These are phyloP conservation scores for Debaryomyces prosopidis DNA, from an alignment of 805 yeast species.

Conservation along the genomic window DNA sequence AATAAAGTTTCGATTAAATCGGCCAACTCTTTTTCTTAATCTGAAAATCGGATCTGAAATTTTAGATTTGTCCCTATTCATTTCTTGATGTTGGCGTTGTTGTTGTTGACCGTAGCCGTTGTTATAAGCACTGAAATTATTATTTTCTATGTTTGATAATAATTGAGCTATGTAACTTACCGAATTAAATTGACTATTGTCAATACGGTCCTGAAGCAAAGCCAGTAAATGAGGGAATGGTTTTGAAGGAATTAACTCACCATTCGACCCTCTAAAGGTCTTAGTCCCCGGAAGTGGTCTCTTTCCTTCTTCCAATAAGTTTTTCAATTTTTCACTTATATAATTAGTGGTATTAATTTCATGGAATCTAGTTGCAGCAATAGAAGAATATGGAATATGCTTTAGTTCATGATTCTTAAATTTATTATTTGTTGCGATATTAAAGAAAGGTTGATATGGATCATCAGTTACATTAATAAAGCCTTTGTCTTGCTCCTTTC, in stretches of 20 bases:
- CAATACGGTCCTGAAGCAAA: conserved; percentile 28
- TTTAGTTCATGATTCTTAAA: conserved; percentile 47
- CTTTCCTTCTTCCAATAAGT: conserved; percentile 45
- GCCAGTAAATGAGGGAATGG: conserved; percentile 51
- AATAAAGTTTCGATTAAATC: conserved; percentile 67
- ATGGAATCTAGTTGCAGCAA: conserved; percentile 63
- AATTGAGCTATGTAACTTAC: conserved; percentile 40
- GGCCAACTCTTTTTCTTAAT: conserved; percentile 72
- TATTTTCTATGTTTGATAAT: conserved; percentile 37
- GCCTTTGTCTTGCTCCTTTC: conserved; percentile 68
- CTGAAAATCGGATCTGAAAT: conserved; percentile 55
- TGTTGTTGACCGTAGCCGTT: conserved; percentile 33
- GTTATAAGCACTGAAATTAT: conserved; percentile 40
- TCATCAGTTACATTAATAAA: conserved; percentile 87
- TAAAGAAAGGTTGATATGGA: conserved; percentile 77
- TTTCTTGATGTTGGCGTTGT: conserved; percentile 12
- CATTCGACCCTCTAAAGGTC: conserved; percentile 50
- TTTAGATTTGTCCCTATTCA: conserved; percentile 22
- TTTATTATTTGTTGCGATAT: conserved; percentile 57
- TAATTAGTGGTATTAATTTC: conserved; percentile 64
- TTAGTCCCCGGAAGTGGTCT: conserved; percentile 44
- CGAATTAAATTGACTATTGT: conserved; percentile 19
- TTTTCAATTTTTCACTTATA: conserved; percentile 40
- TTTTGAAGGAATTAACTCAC: conserved; percentile 48
- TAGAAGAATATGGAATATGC: conserved; percentile 80